Conservation (phyloP, 2,329 filamentous ascomycete species). For the Aspergillus brunneoviolaceus region DNA sequence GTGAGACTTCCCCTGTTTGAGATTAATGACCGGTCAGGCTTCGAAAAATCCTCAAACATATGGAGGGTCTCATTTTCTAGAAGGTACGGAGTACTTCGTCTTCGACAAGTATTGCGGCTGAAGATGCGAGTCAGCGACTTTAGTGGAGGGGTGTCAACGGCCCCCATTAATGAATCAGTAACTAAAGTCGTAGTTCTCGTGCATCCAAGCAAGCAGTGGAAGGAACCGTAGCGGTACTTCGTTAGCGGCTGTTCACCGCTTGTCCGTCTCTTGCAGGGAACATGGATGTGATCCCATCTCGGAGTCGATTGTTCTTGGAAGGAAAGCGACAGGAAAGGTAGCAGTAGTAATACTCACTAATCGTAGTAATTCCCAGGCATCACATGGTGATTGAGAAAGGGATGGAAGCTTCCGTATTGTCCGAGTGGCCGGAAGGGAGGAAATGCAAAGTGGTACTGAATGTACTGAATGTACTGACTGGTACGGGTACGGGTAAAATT, state of each 20-base stretch:
- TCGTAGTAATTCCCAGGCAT: background rate
- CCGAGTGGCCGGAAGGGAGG: background rate
- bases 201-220: background rate
- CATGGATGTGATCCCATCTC: background rate
- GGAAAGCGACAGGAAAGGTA: background rate
- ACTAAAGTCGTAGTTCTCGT: background rate
- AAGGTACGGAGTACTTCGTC: background rate
- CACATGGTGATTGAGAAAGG: background rate
- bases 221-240: background rate
- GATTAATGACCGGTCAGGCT: slow-evolving; percentile 3
- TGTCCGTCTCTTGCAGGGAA: background rate
- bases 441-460: background rate
- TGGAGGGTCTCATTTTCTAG: background rate
- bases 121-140: background rate
- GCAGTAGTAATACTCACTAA: background rate
- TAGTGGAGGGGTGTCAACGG: background rate
- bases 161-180: background rate
- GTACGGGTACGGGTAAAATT: background rate
- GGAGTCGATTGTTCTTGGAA: background rate
- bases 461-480: too few species aligned
- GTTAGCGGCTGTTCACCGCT: background rate
- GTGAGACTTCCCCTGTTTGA: background rate
- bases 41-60: slow-evolving; percentile 1
- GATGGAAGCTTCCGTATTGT: background rate
- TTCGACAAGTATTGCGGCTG: background rate